phyloP scores from a whole-genome alignment of 352 stramenopile genomes.

The Phytophthora tentaculata region DNA sequence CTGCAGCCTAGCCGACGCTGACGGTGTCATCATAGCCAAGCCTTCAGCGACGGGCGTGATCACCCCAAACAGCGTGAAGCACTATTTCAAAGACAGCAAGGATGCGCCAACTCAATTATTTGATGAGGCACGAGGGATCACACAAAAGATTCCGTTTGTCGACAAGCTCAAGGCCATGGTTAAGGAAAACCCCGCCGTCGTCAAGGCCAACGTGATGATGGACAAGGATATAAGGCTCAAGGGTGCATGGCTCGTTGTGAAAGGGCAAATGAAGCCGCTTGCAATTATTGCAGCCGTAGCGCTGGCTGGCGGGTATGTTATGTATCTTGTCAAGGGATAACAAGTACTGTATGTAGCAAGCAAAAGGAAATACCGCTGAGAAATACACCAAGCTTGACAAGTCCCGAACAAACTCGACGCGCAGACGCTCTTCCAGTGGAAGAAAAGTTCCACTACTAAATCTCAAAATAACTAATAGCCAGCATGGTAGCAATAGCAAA shows the following conservation, averaged over 20 bases:
- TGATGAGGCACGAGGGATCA: conserved; percentile 25
- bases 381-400: too few species aligned
- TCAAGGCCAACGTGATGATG: conserved; percentile 8
- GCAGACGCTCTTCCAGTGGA: too few species aligned
- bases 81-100: conserved; percentile 12
- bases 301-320: conserved; percentile 20
- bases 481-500: not conserved
- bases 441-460: too few species aligned
- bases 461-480: too few species aligned
- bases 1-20: conserved; percentile 3
- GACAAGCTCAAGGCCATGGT: conserved; percentile 12
- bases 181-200: not conserved
- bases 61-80: not conserved
- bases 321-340: conserved; percentile 24
- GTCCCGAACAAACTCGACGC: too few species aligned
- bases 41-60: not conserved
- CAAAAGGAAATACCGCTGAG: too few species aligned
- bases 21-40: conserved; percentile 3
- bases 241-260: conserved; percentile 3
- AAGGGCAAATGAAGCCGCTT: conserved; percentile 19
- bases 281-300: conserved; percentile 21
- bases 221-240: conserved; percentile 4
- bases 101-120: not conserved
- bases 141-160: conserved; percentile 9
- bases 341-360: too few species aligned